A percentile compares a stretch with the other conserved stretches of the same genome.
Conservation (phyloP, 257 asterid species). For the Agastache rugosa region DNA sequence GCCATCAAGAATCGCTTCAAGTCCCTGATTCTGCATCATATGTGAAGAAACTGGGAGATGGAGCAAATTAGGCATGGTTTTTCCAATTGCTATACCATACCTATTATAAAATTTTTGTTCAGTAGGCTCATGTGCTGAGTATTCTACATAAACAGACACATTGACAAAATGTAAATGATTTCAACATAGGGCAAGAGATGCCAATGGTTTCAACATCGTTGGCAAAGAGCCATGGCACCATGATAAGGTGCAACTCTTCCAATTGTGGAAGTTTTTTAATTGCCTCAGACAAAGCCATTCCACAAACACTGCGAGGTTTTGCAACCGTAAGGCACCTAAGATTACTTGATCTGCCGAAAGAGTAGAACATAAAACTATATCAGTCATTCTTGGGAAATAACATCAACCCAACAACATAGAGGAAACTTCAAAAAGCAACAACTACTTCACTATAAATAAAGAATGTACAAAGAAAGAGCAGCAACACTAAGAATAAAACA, state of each 20-base stretch:
- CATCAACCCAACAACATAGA: too few relatives aligned
- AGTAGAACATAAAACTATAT: neutral
- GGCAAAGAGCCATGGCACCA: neutral
- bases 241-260: constrained; percentile 57
- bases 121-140: too few relatives aligned
- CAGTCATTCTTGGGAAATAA: neutral
- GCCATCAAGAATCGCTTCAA: neutral
- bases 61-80: neutral
- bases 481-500: neutral
- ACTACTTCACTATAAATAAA: neutral
- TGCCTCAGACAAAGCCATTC: constrained; percentile 24
- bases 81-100: neutral
- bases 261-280: constrained; percentile 20
- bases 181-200: neutral
- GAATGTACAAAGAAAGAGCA: neutral
- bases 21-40: neutral
- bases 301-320: constrained; percentile 26
- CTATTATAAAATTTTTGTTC: too few relatives aligned
- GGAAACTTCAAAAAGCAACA: neutral
- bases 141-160: too few relatives aligned
- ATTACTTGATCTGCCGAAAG: constrained; percentile 6
- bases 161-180: too few relatives aligned
- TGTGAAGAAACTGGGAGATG: neutral
- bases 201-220: constrained; percentile 28
- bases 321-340: neutral